Evolutionary conservation across 331 rosid genomes (phyloP), one percentile per base, ranked within the genome.

Genomic region (Pyracantha coccinea): DNA sequence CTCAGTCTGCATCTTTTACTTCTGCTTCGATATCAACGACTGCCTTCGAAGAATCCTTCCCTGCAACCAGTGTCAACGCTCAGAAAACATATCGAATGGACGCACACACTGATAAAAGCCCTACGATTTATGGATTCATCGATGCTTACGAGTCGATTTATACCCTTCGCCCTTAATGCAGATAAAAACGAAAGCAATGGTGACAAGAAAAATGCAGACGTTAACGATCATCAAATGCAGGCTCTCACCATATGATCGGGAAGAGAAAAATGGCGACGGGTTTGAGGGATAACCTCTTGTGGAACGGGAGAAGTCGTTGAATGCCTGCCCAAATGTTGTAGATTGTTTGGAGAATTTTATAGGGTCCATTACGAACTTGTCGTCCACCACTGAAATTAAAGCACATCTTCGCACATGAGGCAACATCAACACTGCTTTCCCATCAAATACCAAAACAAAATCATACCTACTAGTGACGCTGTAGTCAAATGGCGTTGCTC

Each of bases 1-100:
- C 66, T 90, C 86, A 94, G 64, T 94, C 99, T 53, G 84, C 99
- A 78, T 94, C 99, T 78, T 85, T 88, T 32, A 94, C 69, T 81
- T 94, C 97, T 31, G 97, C 99, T 90, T 94, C 99, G 76, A 94
- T 78, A 79, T 94, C 99, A 53, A 86, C 90, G 71, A 93, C 87
- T 38, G 87, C 87, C 10, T 25, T 77, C 53, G 90, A 72, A 32
- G 93, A 87, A 79, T 89, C 84, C 78, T 88, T 87, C 68, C 86
- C 97, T 92, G 85, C 25, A 74, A 78, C 54, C 23, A 29, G 69
- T 21, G 28, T 53, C 69, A 75, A 75, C 2, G 44, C 68, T 4
- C 61, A 71, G 20, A 17, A 23, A 47, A 28, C 50, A 21, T 19
- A 71, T 32, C 8, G 31, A 68, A 13, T 55, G 50, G 33, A 19